Conservation (phyloP, 345 rosid genomes). For the Brassica carinata region DNA sequence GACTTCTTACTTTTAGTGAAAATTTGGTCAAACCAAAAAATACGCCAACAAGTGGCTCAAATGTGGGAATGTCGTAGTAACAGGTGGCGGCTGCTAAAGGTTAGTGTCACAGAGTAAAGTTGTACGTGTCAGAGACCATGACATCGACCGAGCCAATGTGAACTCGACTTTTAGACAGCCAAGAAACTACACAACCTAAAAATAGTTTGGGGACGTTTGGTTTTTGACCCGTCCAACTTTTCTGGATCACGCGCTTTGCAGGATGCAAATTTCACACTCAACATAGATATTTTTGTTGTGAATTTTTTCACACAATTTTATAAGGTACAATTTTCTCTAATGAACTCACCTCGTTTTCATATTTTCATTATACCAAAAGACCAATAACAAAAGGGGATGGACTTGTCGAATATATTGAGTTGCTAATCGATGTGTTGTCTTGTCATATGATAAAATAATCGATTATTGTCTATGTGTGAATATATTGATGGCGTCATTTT, state of each 20-base stretch:
- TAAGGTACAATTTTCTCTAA: neutral
- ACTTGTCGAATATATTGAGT: neutral
- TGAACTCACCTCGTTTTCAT: neutral
- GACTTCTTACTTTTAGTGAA: neutral
- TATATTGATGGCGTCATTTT: neutral
- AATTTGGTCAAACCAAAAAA: neutral
- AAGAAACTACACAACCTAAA: neutral
- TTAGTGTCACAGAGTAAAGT: neutral
- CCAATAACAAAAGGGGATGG: neutral
- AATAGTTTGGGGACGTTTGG: slow-evolving; percentile 22
- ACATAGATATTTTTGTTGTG: neutral
- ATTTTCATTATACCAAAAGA: neutral
- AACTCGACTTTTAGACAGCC: neutral
- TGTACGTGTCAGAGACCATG: slow-evolving; percentile 40
- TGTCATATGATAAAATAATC: neutral
- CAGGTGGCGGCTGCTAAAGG: slow-evolving; percentile 27
- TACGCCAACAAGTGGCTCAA: neutral
- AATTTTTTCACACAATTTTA: neutral
- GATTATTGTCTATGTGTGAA: neutral
- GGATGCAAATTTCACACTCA: neutral
- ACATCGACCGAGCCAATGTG: slow-evolving; percentile 21
- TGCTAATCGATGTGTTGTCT: neutral
- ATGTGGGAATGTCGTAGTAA: neutral
- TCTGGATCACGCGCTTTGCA: slow-evolving; percentile 17
- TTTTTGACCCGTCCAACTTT: slow-evolving; percentile 13